Evolutionary conservation across 2,329 filamentous ascomycete species (phyloP), one percentile per base, ranked within the genome.

Genomic region (Tolypocladium nubicola): DNA sequence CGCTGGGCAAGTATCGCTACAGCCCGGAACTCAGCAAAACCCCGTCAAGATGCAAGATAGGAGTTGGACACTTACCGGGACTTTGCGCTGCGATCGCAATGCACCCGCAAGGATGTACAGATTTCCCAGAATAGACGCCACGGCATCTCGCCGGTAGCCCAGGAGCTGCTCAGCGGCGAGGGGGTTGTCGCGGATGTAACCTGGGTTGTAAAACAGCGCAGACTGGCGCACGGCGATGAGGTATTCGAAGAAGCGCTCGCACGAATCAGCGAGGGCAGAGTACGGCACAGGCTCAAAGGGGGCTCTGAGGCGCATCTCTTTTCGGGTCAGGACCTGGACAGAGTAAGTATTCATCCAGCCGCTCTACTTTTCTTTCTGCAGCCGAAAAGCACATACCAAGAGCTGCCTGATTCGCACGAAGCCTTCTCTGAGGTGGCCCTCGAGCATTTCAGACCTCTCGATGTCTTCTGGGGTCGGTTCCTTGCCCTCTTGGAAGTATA

Each of bases 201-300:
- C 75, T 1, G 80, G 78, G 57, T 82, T 78, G 64, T 83, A 83
- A 63, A 81, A 81, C 19, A 84, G 67, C 1, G 79, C 79, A 2
- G 80, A 79, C 63, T 84, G 81, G 8, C 82, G 78, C 5, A 84
- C 76, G 21, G 79, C 74, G 33, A 84, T 77, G 57, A 83, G 73
- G 59, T 83, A 78, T 60, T 84, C 81, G 61, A 84, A 83, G 70
- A 84, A 83, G 4, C 74, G 73, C 65, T 84, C 81, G 56, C 78
- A 82, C 8, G 75, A 73, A 60, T 79, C 76, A 53, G 82, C 79
- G 7, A 84, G 75, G 16, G 75, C 80, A 2, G 76, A 78, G 65
- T 83, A 84, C 0, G 81, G 80, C 1, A 79, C 67, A 1, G 80
- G 77, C 57, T 84, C 75, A 61, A 84, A 84, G 1, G 79, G 79